Evolutionary conservation across 257 asterid species (phyloP).

Genomic region (Petrea volubilis): DNA sequence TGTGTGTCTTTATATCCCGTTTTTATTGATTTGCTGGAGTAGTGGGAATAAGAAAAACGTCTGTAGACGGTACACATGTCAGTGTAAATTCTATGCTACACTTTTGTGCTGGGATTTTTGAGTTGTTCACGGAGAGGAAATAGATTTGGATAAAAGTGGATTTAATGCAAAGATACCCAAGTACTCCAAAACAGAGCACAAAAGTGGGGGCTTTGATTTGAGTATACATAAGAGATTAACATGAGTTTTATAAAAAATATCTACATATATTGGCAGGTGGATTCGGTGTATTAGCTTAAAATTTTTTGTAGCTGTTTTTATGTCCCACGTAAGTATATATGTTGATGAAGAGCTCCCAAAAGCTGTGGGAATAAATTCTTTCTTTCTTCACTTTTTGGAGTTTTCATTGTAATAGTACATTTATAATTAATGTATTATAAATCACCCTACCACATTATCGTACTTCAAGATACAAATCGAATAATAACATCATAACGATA

Average conservation of each 20-base stretch:
- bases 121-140: neutral
- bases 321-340: conserved; percentile 16
- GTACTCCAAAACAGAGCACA: conserved; percentile 10
- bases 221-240: conserved; percentile 6
- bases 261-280: conserved; percentile 11
- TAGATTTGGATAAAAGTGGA: conserved; percentile 24
- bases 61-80: conserved; percentile 15
- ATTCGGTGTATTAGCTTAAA: neutral
- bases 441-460: too few species aligned
- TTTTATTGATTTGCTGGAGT: too few species aligned
- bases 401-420: too few species aligned
- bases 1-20: too few species aligned
- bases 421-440: too few species aligned
- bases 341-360: conserved; percentile 1
- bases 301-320: conserved; percentile 1
- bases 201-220: conserved; percentile 17
- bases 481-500: too few species aligned
- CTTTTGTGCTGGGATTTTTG: conserved; percentile 6
- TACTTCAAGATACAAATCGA: too few species aligned
- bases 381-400: too few species aligned
- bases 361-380: conserved; percentile 23
- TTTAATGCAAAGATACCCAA: neutral
- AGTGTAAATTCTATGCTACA: neutral
- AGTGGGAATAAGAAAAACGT: conserved; percentile 26
- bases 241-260: conserved; percentile 15